A percentile compares a stretch with the other conserved stretches of the same genome.
Conservation (phyloP, 495 filamentous ascomycete species). For the Aspergillus olivimuriae region DNA sequence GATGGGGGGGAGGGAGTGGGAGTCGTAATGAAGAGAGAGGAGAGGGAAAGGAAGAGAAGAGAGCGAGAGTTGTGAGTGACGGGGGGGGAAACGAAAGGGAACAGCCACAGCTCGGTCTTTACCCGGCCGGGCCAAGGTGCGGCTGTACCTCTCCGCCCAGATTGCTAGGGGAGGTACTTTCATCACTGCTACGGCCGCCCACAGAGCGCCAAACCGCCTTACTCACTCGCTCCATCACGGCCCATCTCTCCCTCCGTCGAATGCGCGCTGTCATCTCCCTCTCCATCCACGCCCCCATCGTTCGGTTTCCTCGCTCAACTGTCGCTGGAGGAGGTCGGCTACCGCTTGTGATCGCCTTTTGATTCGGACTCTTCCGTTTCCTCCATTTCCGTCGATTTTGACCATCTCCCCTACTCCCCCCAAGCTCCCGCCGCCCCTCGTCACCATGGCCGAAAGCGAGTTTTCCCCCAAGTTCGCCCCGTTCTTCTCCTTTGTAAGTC, state of each 20-base stretch:
- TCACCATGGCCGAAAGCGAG: conserved; percentile 61
- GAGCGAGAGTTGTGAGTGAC: neutral
- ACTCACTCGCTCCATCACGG: neutral
- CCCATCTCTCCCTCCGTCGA: too few species aligned
- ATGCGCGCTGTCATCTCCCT: neutral
- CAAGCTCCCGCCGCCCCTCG: neutral
- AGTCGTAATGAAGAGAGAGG: conserved; percentile 10
- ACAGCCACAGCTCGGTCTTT: neutral
- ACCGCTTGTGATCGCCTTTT: too few species aligned
- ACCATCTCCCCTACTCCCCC: neutral
- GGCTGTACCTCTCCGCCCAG: too few species aligned
- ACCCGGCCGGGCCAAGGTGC: neutral
- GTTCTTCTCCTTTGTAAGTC: conserved; percentile 94
- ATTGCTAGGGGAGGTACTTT: too few species aligned
- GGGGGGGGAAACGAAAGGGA: conserved; percentile 8
- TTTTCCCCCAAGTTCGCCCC: conserved; percentile 85
- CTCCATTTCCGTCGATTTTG: neutral
- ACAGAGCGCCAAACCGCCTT: neutral
- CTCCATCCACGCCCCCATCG: neutral
- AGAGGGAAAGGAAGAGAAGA: conserved; percentile 1
- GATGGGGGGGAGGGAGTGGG: conserved; percentile 6
- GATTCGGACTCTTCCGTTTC: neutral
- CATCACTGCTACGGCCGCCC: neutral
- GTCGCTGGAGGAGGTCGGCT: too few species aligned
- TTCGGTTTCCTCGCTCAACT: neutral